Conservation (phyloP, 139 green algal species). For the Chlamydomonas incerta region DNA sequence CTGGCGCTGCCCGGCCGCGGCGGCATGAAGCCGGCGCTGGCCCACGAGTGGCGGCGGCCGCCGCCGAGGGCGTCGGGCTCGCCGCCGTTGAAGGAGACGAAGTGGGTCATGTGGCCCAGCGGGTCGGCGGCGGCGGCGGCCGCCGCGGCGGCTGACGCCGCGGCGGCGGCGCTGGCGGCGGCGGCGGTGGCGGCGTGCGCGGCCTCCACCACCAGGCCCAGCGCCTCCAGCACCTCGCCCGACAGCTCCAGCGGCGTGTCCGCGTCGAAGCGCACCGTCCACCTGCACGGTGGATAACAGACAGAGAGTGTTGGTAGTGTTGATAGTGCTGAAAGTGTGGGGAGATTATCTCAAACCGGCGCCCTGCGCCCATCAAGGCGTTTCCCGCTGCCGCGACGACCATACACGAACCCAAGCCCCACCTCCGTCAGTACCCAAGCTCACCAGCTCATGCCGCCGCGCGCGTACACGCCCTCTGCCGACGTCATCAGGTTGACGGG, state of each 20-base stretch:
- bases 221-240: neutral
- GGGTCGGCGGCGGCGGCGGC: neutral
- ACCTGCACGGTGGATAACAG: neutral
- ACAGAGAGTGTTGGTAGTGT: neutral
- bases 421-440: too few relatives aligned
- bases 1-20: too few relatives aligned
- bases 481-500: slow-evolving; percentile 29
- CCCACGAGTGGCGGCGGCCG: neutral
- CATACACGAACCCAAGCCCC: too few relatives aligned
- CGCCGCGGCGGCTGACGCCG: slow-evolving; percentile 9
- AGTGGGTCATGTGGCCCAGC: neutral
- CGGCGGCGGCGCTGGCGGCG: slow-evolving; percentile 12
- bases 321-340: too few relatives aligned
- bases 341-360: too few relatives aligned
- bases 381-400: too few relatives aligned
- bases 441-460: slow-evolving; percentile 24
- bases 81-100: neutral
- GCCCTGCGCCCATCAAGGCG: too few relatives aligned
- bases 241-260: slow-evolving; percentile 44
- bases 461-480: slow-evolving; percentile 33
- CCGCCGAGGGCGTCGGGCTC: neutral
- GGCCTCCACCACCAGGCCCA: slow-evolving; percentile 35
- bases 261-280: slow-evolving; percentile 43
- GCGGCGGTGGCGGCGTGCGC: neutral
- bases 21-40: too few relatives aligned